These are phyloP conservation scores for Suillus alpinus DNA, from an alignment of 768 basidiomycete genomes.

Conservation along the genomic window DNA sequence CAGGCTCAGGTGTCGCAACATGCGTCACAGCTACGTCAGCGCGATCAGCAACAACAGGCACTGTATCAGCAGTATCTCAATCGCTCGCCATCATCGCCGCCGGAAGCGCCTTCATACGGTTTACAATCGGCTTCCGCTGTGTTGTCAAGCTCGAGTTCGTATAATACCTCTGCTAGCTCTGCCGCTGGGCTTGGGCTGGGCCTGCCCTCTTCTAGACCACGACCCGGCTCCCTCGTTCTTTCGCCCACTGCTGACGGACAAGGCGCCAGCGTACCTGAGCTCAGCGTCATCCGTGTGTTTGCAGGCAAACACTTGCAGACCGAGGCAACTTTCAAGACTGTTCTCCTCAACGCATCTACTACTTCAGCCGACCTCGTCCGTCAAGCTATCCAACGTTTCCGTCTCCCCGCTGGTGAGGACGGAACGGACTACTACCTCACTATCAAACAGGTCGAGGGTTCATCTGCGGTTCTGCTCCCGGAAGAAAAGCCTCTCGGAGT, in stretches of 20 bases:
- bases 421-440: conserved; percentile 79
- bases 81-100: conserved; percentile 75
- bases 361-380: conserved; percentile 80
- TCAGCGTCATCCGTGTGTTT: conserved; percentile 95
- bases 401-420: conserved; percentile 62
- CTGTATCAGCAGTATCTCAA: conserved; percentile 89
- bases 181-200: conserved; percentile 45
- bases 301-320: conserved; percentile 88
- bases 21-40: conserved; percentile 70
- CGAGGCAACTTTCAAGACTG: conserved; percentile 98
- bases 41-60: conserved; percentile 85
- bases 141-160: conserved; percentile 44
- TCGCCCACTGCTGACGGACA: conserved; percentile 60
- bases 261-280: conserved; percentile 65
- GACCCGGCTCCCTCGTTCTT: conserved; percentile 77
- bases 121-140: conserved; percentile 72
- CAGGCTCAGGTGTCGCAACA: conserved; percentile 56
- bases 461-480: conserved; percentile 67
- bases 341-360: conserved; percentile 84
- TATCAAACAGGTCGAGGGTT: conserved; percentile 90
- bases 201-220: conserved; percentile 52
- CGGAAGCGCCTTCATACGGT: conserved; percentile 74
- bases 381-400: conserved; percentile 94
- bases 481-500: conserved; percentile 83
- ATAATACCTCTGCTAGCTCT: conserved; percentile 36